Percentiles rank a stretch among this genome's conserved stretches.
Evolutionary conservation across 768 basidiomycete genomes (phyloP).

Genomic region (Daedaleopsis sinensis): DNA sequence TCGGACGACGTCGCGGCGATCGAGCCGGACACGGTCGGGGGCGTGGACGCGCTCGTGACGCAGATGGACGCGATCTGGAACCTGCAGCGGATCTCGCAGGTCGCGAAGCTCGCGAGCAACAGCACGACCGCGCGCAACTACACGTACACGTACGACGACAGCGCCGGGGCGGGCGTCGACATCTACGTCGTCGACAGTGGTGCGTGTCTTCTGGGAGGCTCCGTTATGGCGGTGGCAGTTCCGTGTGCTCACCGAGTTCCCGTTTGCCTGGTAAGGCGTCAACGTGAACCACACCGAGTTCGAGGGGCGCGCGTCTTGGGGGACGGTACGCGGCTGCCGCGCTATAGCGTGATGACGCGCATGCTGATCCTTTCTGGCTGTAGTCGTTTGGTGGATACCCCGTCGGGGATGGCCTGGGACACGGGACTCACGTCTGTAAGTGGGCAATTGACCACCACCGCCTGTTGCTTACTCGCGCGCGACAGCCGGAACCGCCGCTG

Average conservation of each 20-base stretch:
- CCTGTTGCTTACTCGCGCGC: not conserved
- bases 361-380: no score
- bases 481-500: constrained; percentile 40
- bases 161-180: constrained; percentile 41
- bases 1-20: not conserved
- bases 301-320: constrained; percentile 46
- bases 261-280: no score
- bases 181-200: constrained; percentile 42
- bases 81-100: constrained; percentile 22
- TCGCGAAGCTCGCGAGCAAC: constrained; percentile 13
- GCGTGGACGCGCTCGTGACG: not conserved
- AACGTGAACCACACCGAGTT: not conserved
- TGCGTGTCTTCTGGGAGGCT: no score
- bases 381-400: no score
- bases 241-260: no score
- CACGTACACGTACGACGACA: constrained; percentile 32
- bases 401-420: constrained; percentile 40
- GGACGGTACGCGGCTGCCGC: constrained; percentile 38
- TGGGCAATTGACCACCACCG: not conserved
- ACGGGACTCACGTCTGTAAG: constrained; percentile 42
- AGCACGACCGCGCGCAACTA: constrained; percentile 12
- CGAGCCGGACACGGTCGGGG: not conserved
- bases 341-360: not conserved
- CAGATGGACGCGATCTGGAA: constrained; percentile 27
- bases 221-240: no score